phyloP scores from a whole-genome alignment of 139 green algal species.

The Coelastrella sp. region DNA sequence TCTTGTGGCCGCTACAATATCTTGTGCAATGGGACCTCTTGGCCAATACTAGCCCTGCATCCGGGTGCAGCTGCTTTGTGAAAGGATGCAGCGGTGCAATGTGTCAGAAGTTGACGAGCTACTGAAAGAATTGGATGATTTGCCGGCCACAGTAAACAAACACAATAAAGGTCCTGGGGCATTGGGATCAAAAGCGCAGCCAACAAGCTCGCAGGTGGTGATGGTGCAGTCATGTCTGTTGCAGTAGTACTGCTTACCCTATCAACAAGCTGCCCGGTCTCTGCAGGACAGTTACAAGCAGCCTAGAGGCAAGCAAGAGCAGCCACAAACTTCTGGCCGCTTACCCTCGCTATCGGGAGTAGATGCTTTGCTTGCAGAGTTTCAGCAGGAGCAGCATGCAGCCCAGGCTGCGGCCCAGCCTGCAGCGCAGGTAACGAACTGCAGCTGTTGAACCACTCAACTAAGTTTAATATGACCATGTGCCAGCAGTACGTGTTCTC shows the following conservation, averaged over 20 bases:
- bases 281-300: neutral
- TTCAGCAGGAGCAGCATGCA: constrained; percentile 1
- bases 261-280: neutral
- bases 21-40: neutral
- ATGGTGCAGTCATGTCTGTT: neutral
- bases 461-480: too few relatives aligned
- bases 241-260: neutral
- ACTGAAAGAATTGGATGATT: neutral
- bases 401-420: neutral
- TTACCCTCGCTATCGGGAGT: neutral
- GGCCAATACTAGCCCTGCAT: neutral
- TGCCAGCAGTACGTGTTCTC: too few relatives aligned
- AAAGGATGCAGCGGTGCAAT: neutral
- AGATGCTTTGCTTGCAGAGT: neutral
- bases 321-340: neutral
- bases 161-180: neutral
- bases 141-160: neutral
- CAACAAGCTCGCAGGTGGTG: neutral
- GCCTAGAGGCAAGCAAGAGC: neutral
- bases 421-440: neutral
- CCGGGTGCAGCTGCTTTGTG: neutral
- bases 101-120: neutral
- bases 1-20: neutral
- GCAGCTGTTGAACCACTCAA: neutral
- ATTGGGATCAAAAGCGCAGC: neutral